phyloP scores from a whole-genome alignment of 225 moss, liverwort and hornwort species.

The Bryoerythrophyllum caledonicum region DNA sequence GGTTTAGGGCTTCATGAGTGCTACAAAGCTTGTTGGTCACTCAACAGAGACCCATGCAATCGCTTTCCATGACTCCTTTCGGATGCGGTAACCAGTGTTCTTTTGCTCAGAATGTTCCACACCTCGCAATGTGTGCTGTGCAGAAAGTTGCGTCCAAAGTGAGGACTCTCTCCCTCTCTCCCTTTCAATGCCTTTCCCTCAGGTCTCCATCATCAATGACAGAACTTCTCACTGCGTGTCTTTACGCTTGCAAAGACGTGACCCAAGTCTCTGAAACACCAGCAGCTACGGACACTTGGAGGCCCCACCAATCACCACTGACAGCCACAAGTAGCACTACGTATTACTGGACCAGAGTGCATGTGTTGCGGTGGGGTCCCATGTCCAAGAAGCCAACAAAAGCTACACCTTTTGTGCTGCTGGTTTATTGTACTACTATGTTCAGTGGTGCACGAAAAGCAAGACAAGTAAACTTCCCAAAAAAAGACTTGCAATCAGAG shows the following conservation, averaged over 20 bases:
- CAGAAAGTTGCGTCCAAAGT: background rate
- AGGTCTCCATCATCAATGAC: background rate
- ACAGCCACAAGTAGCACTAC: background rate
- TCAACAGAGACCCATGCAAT: background rate
- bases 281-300: background rate
- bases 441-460: background rate
- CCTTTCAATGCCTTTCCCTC: background rate
- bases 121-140: background rate
- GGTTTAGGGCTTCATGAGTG: background rate
- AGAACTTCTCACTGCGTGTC: background rate
- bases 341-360: background rate
- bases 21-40: background rate
- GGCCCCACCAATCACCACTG: background rate
- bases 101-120: background rate
- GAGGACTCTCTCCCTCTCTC: background rate
- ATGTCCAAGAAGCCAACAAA: background rate
- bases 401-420: background rate
- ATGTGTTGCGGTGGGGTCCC: background rate
- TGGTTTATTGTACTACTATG: background rate
- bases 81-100: background rate
- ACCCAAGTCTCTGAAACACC: background rate
- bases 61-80: background rate
- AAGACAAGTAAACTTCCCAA: background rate
- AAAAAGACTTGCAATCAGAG: background rate
- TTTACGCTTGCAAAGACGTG: background rate